Evolutionary conservation across 2,329 filamentous ascomycete species (phyloP), one percentile per base, ranked within the genome.

Genomic region (Diaporthe nobilis): DNA sequence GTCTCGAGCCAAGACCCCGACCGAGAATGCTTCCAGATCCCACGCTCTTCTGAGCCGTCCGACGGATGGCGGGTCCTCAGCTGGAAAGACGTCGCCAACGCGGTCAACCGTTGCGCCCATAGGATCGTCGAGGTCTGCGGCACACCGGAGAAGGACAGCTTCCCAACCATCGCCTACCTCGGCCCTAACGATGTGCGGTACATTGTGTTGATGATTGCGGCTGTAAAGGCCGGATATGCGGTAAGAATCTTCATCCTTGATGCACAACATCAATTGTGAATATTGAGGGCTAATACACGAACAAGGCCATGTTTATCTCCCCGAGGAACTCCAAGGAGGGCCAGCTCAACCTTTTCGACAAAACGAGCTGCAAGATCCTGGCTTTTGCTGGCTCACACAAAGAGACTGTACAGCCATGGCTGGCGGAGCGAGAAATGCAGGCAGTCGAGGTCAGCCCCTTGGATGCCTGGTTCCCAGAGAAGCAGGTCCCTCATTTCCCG

Each of bases 301-400:
- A 9, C 3, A 25, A 85, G 82, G 83, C 84, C 4, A 81, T 88
- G 9, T 84, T 87, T 55, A 84, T 88, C 57, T 88, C 86, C 25
- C 83, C 85, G 0, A 84, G 87, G 3, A 89, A 88, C 76, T 85
- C 85, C 2, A 80, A 82, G 8, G 86, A 87, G 60, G 86, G 83
- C 3, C 86, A 88, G 75, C 74, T 87, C 20, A 85, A 84, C 49
- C 82, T 89, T 0, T 85, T 89, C 49, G 82, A 87, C 44, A 81
- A 80, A 34, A 87, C 87, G 0, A 80, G 86, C 72, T 88, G 87
- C 79, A 80, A 82, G 57, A 78, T 81, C n/a, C 47, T 89, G 25
- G 81, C 80, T 58, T 86, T 83, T 72, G 79, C 85, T 2, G 76
- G 77, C 6, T 78, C 81, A 0, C 81, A 81, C 73, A 79, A 81